Evolutionary conservation across 192 early-diverging fungal species (phyloP).

Genomic region (Coemansia sp.): DNA sequence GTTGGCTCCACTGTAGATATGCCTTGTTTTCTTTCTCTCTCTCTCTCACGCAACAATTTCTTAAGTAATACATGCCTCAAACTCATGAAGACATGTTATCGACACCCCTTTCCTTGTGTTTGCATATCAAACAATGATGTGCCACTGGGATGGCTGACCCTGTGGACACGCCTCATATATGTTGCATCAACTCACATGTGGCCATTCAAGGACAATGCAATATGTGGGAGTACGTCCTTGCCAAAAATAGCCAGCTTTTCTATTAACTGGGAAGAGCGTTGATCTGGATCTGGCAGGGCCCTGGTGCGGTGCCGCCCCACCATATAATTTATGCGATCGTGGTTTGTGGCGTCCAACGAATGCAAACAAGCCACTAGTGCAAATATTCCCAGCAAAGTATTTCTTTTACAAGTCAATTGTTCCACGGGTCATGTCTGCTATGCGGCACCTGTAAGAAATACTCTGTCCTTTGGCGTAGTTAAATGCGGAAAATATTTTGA

Average conservation of each 20-base stretch:
- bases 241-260: no score
- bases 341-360: background rate
- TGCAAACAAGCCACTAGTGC: background rate
- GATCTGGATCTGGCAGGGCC: no score
- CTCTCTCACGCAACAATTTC: background rate
- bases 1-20: background rate
- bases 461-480: background rate
- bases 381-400: background rate
- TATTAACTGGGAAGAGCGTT: no score
- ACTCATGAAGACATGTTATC: background rate
- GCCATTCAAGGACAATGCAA: no score
- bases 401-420: background rate
- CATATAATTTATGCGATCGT: background rate
- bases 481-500: background rate
- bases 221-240: no score
- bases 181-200: background rate
- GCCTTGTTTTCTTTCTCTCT: background rate
- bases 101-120: background rate
- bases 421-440: background rate
- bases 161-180: background rate
- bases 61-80: background rate
- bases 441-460: background rate
- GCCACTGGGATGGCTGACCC: background rate
- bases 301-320: no score
- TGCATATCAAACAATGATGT: background rate